A percentile compares a stretch with the other conserved stretches of the same genome.
phyloP scores from a whole-genome alignment of 257 asterid species.

The Ajuga chamaepitys region DNA sequence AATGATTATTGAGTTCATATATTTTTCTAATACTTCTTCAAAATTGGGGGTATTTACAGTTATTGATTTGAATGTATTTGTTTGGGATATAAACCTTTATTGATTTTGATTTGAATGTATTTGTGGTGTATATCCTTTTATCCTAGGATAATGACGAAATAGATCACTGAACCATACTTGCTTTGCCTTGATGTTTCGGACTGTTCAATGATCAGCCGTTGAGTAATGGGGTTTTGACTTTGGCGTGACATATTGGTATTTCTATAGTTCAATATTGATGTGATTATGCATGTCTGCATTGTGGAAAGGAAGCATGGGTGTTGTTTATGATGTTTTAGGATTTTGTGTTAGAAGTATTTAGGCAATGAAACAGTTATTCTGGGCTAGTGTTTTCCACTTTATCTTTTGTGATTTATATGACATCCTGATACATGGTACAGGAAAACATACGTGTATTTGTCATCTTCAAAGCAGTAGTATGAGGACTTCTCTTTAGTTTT shows the following conservation, averaged over 20 bases:
- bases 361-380: neutral
- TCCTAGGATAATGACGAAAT: neutral
- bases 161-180: neutral
- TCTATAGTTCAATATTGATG: neutral
- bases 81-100: no score
- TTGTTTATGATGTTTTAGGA: neutral
- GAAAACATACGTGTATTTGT: no score
- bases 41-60: neutral
- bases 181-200: neutral
- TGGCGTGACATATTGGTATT: neutral
- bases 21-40: neutral
- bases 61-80: conserved; percentile 1
- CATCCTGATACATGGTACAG: neutral
- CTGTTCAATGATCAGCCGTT: neutral
- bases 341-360: neutral
- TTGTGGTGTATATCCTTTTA: neutral
- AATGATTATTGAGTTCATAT: neutral
- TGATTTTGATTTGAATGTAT: neutral
- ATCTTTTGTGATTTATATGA: neutral
- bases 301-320: neutral
- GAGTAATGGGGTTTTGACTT: neutral
- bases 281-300: neutral
- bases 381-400: neutral
- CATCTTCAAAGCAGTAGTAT: conserved; percentile 1
- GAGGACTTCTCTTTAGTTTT: neutral